Conservation (phyloP, 2,329 filamentous ascomycete species). For the Exophiala oligosperma region DNA sequence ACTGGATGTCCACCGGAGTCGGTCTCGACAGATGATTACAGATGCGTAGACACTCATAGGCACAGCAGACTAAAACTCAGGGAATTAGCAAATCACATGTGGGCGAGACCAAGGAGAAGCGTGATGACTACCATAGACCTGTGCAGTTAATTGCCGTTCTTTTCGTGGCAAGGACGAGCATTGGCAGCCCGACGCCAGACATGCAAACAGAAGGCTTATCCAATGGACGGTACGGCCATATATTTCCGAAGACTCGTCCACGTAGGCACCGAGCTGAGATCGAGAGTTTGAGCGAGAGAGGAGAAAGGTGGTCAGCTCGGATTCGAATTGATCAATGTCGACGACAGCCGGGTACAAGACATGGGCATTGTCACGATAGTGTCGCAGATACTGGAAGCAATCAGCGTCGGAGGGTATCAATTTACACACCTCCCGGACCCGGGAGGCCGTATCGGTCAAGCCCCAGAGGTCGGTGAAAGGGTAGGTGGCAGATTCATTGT, state of each 20-base stretch:
- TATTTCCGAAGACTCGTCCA: slow-evolving; percentile 48
- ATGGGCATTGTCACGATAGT: slow-evolving; percentile 57
- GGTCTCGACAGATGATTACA: slow-evolving; percentile 63
- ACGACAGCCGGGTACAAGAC: slow-evolving; percentile 61
- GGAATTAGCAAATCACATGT: slow-evolving; percentile 33
- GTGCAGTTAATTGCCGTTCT: slow-evolving; percentile 61
- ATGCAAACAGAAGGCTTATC: slow-evolving; percentile 60
- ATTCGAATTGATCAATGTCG: slow-evolving; percentile 55
- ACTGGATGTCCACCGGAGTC: slow-evolving; percentile 61
- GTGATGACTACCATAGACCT: slow-evolving; percentile 55
- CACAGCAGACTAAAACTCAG: slow-evolving; percentile 54
- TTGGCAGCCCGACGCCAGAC: slow-evolving; percentile 61
- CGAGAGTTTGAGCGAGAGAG: slow-evolving; percentile 44
- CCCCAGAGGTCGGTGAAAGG: slow-evolving; percentile 66
- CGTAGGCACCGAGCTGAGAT: slow-evolving; percentile 36
- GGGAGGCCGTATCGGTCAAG: slow-evolving; percentile 56
- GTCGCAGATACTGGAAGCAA: slow-evolving; percentile 47
- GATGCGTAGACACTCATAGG: slow-evolving; percentile 63
- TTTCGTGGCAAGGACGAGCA: slow-evolving; percentile 58
- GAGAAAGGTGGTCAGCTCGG: slow-evolving; percentile 54
- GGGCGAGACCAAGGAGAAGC: slow-evolving; percentile 32
- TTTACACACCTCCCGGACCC: slow-evolving; percentile 58
- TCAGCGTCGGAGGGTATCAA: slow-evolving; percentile 59
- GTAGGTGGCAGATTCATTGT: slow-evolving; percentile 64
- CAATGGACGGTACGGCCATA: slow-evolving; percentile 60